Percentiles rank a stretch among this genome's conserved stretches.
Conservation (phyloP, 176 grass and related monocot genomes). For the Tillandsia leiboldiana region DNA sequence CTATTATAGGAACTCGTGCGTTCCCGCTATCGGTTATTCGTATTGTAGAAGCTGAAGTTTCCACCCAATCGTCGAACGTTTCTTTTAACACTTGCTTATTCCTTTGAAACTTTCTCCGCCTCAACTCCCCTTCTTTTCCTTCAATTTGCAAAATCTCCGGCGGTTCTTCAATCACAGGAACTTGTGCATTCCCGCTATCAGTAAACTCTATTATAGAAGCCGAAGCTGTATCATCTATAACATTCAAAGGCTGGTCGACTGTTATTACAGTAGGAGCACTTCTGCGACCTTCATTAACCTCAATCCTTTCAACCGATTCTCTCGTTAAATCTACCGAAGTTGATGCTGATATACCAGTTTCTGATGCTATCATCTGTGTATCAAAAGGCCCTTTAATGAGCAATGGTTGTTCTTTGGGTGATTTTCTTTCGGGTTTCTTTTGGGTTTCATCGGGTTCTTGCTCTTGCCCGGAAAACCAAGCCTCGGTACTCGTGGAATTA, state of each 20-base stretch:
- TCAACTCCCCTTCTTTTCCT: slow-evolving; percentile 36
- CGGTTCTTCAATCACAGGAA: slow-evolving; percentile 17
- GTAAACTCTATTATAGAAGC: slow-evolving; percentile 23
- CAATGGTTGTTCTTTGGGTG: slow-evolving; percentile 5
- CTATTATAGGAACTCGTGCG: not conserved
- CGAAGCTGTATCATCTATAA: slow-evolving; percentile 20
- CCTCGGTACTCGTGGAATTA: slow-evolving; percentile 68
- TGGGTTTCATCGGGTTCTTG: slow-evolving; percentile 29
- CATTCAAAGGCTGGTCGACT: not conserved
- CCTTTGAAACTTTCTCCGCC: slow-evolving; percentile 54
- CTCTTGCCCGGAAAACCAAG: slow-evolving; percentile 74
- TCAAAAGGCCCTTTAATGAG: slow-evolving; percentile 11
- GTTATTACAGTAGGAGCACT: slow-evolving; percentile 2
- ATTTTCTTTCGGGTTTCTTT: slow-evolving; percentile 8
- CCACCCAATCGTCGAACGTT: slow-evolving; percentile 91
- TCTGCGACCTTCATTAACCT: not conserved
- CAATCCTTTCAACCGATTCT: no score
- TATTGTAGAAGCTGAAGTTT: slow-evolving; percentile 8
- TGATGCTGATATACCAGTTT: no score
- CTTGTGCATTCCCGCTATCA: slow-evolving; percentile 10
- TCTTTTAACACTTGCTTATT: slow-evolving; percentile 74
- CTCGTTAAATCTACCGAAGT: no score
- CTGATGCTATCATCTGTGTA: no score
- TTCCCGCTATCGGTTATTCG: no score
- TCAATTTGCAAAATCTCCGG: slow-evolving; percentile 32